These are phyloP conservation scores for Chaetoceros tenuissimus DNA, from an alignment of 108 stramenopile genomes.

Conservation along the genomic window DNA sequence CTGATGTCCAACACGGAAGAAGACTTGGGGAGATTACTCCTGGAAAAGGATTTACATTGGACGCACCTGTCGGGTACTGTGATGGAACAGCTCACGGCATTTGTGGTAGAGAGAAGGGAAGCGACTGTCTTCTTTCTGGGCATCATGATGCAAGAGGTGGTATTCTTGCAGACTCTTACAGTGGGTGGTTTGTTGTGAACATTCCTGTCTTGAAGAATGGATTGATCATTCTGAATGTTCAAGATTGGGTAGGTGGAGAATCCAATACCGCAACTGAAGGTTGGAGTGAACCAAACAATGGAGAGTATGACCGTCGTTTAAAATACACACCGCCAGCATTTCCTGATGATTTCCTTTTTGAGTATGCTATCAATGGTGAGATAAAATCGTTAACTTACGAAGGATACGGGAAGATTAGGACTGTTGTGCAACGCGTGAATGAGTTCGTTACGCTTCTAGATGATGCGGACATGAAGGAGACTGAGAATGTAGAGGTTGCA, in stretches of 20 bases:
- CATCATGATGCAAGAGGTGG: conserved; percentile 61
- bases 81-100: conserved; percentile 53
- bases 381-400: conserved; percentile 29
- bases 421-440: conserved; percentile 25
- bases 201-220: conserved; percentile 50
- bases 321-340: conserved; percentile 4
- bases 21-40: conserved; percentile 32
- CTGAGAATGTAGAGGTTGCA: conserved; percentile 52
- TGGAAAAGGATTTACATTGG: conserved; percentile 61
- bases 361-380: conserved; percentile 57
- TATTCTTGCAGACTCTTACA: conserved; percentile 51
- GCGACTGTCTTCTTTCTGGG: conserved; percentile 53
- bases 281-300: conserved; percentile 36
- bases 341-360: conserved; percentile 53
- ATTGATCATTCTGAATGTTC: conserved; percentile 50
- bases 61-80: conserved; percentile 50
- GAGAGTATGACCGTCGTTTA: neutral
- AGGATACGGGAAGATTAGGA: conserved; percentile 28
- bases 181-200: conserved; percentile 67
- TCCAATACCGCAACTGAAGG: conserved; percentile 23
- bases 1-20: neutral
- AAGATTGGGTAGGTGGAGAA: conserved; percentile 26
- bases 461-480: conserved; percentile 36
- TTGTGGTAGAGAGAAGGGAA: conserved; percentile 31
- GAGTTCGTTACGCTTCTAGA: conserved; percentile 45